phyloP scores from a whole-genome alignment of 2,329 filamentous ascomycete genomes.

The Hypoxylon sp. region DNA sequence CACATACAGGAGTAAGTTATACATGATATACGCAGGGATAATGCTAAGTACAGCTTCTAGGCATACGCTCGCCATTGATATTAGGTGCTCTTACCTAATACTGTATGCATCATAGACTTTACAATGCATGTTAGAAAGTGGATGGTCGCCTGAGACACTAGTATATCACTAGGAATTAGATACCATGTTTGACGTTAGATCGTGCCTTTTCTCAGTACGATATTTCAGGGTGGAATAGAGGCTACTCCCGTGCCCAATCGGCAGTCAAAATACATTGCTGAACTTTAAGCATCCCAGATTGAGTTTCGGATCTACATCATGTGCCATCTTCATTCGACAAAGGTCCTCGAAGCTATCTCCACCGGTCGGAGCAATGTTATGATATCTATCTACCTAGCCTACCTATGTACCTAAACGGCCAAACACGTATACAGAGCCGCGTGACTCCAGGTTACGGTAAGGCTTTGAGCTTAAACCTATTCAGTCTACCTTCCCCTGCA shows the following conservation, averaged over 20 bases:
- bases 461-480: neutral
- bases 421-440: neutral
- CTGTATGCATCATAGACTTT: neutral
- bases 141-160: neutral
- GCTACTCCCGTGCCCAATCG: neutral
- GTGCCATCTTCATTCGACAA: neutral
- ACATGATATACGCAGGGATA: neutral
- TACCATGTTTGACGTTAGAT: neutral
- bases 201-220: neutral
- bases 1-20: neutral
- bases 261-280: neutral
- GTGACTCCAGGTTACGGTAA: neutral
- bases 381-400: neutral
- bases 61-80: neutral
- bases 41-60: neutral
- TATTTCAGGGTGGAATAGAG: neutral
- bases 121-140: neutral
- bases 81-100: neutral
- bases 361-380: neutral
- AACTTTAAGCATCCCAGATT: neutral
- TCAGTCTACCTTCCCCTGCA: slow-evolving; percentile 2
- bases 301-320: neutral
- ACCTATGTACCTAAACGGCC: neutral
- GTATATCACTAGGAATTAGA: neutral
- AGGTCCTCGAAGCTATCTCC: neutral